Base-by-base conservation (phyloP, 2,329 filamentous ascomycete genomes). In the Zalaria obscura region DNA sequence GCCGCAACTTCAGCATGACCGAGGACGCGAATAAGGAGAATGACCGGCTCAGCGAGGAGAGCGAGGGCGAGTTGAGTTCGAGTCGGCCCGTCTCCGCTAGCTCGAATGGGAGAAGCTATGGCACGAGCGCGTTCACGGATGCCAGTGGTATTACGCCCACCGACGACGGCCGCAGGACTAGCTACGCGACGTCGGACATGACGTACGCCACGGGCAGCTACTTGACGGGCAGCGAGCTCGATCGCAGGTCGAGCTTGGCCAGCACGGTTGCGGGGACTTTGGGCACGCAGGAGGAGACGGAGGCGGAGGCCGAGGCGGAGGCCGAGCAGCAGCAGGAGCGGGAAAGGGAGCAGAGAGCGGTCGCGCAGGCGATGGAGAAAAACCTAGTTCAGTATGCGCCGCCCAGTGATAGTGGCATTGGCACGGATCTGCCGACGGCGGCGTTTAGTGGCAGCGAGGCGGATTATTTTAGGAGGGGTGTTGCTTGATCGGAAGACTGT, bases 131-230 rank as follows among this genome's bases (percentile, higher is more conserved):
- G 27, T 46, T 48, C 40, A 40, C 43, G n/a, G 52, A 54, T 6
- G 18, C 18, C 18, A 18, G 18, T 18, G 51, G 50, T 28, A 36
- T 45, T 4, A 51, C 51, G 25, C 51, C 50, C 25, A 46, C 42
- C 6, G 54, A 58, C 27, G 47, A 53, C 33, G 54, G 47, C 28
- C 55, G 53, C n/a, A 58, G 61, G 11, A 61, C 54, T 9, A 62
- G 61, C 51, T 65, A 59, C 46, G 64, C 61, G 4, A 52, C 57
- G 5, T 66, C 61, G 42, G 64, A 68, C 38, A 60, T 65, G 48
- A 66, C 64, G 0, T 68, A 66, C 45, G 66, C 56, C 5, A 67
- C 64, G n/a, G 65, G 65, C n/a, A 63, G 61, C 25, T 69, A 69
- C 53, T 60, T 69, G 55, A 68, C 63, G 1, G 66, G 66, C 40